A percentile compares a stretch with the other conserved stretches of the same genome.
Evolutionary conservation across 768 basidiomycete species (phyloP).

Genomic region (Rhodotorula paludigena): DNA sequence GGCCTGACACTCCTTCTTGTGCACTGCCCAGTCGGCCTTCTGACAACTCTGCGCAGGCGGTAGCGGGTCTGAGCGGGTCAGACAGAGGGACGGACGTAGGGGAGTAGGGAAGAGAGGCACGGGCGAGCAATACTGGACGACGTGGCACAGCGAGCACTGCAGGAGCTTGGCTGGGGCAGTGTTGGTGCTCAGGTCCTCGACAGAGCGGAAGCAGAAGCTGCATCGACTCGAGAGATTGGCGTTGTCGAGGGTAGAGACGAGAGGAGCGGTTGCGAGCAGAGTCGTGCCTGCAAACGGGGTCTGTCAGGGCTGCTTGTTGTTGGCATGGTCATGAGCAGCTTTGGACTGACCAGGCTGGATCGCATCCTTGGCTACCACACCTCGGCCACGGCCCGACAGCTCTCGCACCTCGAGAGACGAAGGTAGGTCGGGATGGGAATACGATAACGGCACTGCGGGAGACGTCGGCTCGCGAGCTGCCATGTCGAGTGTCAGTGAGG

Average conservation of each 20-base stretch:
- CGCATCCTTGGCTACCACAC: background rate
- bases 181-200: constrained; percentile 41
- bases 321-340: background rate
- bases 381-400: constrained; percentile 12
- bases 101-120: constrained; percentile 49
- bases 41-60: constrained; percentile 12
- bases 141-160: constrained; percentile 69
- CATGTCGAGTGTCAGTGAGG: too few relatives aligned
- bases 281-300: constrained; percentile 2
- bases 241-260: constrained; percentile 33
- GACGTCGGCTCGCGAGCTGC: too few relatives aligned
- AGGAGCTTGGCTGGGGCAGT: constrained; percentile 48
- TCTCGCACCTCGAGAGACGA: constrained; percentile 1
- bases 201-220: constrained; percentile 19
- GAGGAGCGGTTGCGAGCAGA: constrained; percentile 16
- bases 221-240: constrained; percentile 17
- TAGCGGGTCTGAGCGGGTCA: background rate
- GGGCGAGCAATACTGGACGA: constrained; percentile 70
- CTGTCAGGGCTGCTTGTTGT: background rate
- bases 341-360: constrained; percentile 8
- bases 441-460: background rate
- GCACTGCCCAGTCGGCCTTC: constrained; percentile 51
- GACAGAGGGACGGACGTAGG: constrained; percentile 73
- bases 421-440: constrained; percentile 8
- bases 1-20: constrained; percentile 73